Percentiles rank a stretch among this genome's conserved stretches.
phyloP scores from a whole-genome alignment of 495 filamentous ascomycete species.

The Penicillium coprophilum region DNA sequence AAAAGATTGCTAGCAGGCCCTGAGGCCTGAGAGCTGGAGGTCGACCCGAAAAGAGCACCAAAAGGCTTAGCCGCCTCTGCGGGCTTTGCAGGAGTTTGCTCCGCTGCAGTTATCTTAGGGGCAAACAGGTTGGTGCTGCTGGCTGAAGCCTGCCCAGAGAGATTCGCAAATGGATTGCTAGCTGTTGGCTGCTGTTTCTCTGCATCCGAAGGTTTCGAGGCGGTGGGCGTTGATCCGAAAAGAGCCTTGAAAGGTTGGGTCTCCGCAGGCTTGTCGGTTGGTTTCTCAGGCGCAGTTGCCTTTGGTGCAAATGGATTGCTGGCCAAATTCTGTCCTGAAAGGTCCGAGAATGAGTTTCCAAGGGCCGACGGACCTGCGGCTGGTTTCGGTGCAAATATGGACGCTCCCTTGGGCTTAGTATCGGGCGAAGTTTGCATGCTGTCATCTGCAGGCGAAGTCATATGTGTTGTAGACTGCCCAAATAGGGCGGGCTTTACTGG shows the following conservation, averaged over 20 bases:
- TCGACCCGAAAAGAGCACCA: conserved; percentile 7
- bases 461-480: conserved; percentile 22
- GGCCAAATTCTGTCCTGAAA: conserved; percentile 9
- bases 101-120: not conserved
- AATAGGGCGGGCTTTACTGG: conserved; percentile 23
- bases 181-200: not conserved
- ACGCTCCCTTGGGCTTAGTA: conserved; percentile 29
- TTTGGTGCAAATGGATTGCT: conserved; percentile 17
- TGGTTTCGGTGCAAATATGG: conserved; percentile 16
- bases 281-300: not conserved
- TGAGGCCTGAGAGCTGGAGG: conserved; percentile 1
- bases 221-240: conserved; percentile 11
- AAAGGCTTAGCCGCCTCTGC: conserved; percentile 7
- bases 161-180: conserved; percentile 9
- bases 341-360: conserved; percentile 13
- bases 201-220: conserved; percentile 6
- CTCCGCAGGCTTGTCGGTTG: conserved; percentile 12
- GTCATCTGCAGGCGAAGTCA: conserved; percentile 29
- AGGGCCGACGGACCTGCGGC: conserved; percentile 4
- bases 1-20: conserved; percentile 8
- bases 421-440: conserved; percentile 49
- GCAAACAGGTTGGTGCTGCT: conserved; percentile 6
- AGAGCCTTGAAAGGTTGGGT: conserved; percentile 11
- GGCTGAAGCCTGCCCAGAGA: not conserved
- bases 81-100: conserved; percentile 4